Evolutionary conservation across 306 rosid species (phyloP).

Genomic region (Rosa persica): DNA sequence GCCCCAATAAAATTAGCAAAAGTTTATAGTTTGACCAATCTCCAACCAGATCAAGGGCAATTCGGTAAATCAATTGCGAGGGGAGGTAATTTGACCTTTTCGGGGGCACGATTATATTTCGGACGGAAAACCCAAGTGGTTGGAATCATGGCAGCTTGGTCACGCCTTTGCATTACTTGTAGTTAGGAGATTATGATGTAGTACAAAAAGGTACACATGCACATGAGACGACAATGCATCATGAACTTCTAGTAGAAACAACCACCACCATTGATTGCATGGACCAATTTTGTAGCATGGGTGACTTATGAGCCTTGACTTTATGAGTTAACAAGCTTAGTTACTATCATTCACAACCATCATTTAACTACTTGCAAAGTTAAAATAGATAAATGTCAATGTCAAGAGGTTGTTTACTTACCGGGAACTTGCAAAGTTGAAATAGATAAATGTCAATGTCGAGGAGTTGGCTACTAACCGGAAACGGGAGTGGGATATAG

Average conservation of each 20-base stretch:
- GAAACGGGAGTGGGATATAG: too few species aligned
- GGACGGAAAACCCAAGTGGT: slow-evolving; percentile 56
- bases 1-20: background rate
- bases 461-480: too few species aligned
- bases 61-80: too few species aligned
- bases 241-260: background rate
- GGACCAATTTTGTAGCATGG: slow-evolving; percentile 43
- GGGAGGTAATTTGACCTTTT: background rate
- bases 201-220: slow-evolving; percentile 43
- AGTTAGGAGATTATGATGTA: slow-evolving; percentile 27
- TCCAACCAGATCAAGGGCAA: background rate
- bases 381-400: background rate
- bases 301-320: slow-evolving; percentile 42
- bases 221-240: slow-evolving; percentile 31
- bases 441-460: too few species aligned
- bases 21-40: background rate
- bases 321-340: slow-evolving; percentile 11
- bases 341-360: background rate
- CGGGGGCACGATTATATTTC: slow-evolving; percentile 34
- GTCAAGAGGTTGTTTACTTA: background rate
- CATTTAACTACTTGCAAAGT: background rate
- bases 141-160: slow-evolving; percentile 51
- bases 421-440: background rate
- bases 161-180: slow-evolving; percentile 49
- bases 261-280: slow-evolving; percentile 43